phyloP scores from a whole-genome alignment of 345 rosid genomes.

The Citrus glauca region DNA sequence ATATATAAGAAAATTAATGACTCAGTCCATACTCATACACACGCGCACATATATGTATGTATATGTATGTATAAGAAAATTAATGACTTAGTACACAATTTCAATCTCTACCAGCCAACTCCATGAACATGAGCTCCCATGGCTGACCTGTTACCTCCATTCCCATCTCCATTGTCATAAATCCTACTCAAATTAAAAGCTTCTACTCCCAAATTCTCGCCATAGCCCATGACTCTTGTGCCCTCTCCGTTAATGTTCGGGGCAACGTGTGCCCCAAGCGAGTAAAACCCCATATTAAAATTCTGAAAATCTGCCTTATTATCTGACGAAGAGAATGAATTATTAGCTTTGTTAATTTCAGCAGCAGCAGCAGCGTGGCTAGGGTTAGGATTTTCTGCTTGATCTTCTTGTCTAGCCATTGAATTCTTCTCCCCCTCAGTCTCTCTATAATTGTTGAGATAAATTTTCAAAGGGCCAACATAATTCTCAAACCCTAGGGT shows the following conservation, averaged over 20 bases:
- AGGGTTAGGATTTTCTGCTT: neutral
- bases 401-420: conserved; percentile 19
- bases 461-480: conserved; percentile 27
- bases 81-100: neutral
- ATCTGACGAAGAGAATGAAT: neutral
- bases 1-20: neutral
- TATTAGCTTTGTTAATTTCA: conserved; percentile 16
- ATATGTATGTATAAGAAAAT: neutral
- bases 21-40: neutral
- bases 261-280: conserved; percentile 25
- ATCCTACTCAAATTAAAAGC: conserved; percentile 17
- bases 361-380: neutral
- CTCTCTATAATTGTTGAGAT: conserved; percentile 35
- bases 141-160: conserved; percentile 6
- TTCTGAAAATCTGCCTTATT: conserved; percentile 12
- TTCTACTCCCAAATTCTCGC: conserved; percentile 17
- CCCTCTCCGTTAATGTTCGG: conserved; percentile 6
- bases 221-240: conserved; percentile 11
- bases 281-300: conserved; percentile 25
- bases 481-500: conserved; percentile 35
- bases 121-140: conserved; percentile 27
- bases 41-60: neutral
- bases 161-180: conserved; percentile 19
- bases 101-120: conserved; percentile 30
- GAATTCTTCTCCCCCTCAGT: conserved; percentile 30